phyloP scores from a whole-genome alignment of 345 rosid genomes.

The Tarenaya hassleriana region DNA sequence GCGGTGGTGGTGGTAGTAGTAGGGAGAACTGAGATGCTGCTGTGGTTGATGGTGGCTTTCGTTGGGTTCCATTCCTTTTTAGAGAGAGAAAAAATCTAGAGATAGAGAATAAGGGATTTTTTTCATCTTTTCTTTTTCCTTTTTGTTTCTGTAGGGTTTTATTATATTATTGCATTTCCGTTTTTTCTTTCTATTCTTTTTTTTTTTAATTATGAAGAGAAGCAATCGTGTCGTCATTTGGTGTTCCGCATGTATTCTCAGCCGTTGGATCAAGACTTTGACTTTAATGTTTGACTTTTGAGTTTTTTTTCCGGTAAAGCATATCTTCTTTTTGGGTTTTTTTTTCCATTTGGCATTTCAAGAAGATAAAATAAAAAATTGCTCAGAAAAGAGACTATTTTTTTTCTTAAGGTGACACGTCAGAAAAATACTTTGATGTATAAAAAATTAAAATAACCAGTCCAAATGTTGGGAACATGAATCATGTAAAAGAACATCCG shows the following conservation, averaged over 20 bases:
- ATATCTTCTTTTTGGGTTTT: too few species aligned
- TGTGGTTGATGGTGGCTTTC: constrained; percentile 40
- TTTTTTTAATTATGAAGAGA: background rate
- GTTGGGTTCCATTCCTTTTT: constrained; percentile 55
- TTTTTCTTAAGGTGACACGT: too few species aligned
- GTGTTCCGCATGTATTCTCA: constrained; percentile 14
- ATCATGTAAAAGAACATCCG: too few species aligned
- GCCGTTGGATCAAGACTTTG: constrained; percentile 22
- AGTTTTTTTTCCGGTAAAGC: too few species aligned
- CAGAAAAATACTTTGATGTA: too few species aligned
- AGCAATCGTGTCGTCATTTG: constrained; percentile 24
- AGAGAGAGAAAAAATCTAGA: constrained; percentile 29
- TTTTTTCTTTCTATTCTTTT: background rate
- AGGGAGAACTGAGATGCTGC: constrained; percentile 46
- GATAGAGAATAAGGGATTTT: constrained; percentile 20
- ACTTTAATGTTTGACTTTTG: constrained; percentile 3
- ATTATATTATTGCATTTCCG: constrained; percentile 9
- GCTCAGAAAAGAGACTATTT: too few species aligned
- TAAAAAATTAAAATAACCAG: too few species aligned
- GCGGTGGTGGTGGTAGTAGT: constrained; percentile 27
- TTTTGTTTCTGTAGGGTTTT: constrained; percentile 22
- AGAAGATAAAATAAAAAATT: too few species aligned
- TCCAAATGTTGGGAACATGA: too few species aligned
- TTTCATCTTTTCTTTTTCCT: constrained; percentile 18
- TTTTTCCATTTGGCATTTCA: too few species aligned